Evolutionary conservation across 1,284 basidiomycete genomes (phyloP), one percentile per base, ranked within the genome.

Genomic region (Porogramme epimiltina): DNA sequence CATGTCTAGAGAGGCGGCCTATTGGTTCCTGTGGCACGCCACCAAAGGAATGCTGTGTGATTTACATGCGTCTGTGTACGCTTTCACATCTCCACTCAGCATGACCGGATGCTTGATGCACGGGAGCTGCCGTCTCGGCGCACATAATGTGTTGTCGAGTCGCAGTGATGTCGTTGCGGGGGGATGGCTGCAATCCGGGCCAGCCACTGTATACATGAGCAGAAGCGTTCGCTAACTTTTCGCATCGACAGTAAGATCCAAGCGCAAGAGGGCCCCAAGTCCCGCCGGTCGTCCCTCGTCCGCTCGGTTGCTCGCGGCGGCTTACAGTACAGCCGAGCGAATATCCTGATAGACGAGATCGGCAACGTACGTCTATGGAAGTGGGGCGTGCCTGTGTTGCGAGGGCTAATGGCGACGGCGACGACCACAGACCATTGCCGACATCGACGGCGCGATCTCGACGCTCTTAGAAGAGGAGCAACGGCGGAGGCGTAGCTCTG

Each of bases 341-440:
- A 71, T 15, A 59, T 66, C 20, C 70, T 87, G 49, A 70, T 81
- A 13, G 85, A 88, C 41, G 82, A 85, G 62, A 85, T 89, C 74
- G 77, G 77, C 36, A 65, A 66, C 49, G 81, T 77, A 66, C 52
- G 81, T 77, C 24, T 34, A 38, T 18, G 55, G n/a, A 48, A 8
- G n/a, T 36, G 11, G 34, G 24, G 37, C 28, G 38, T 31, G 28
- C 28, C 28, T 31, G 28, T 13, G 28, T 31, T 31, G 28, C 28
- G 28, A 31, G 31, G 36, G 26, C 50, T 55, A 11, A 52, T 45
- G 20, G 25, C 20, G n/a, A 31, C 28, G 28, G 28, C 18, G 23
- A n/a, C 22, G 18, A 3, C 25, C 3, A n/a, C 38, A 71, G 68
- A 70, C 66, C 19, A 67, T 71, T 45, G 50, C 42, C 9, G 66